phyloP scores from a whole-genome alignment of 345 rosid species.

The Lumnitzera racemosa region DNA sequence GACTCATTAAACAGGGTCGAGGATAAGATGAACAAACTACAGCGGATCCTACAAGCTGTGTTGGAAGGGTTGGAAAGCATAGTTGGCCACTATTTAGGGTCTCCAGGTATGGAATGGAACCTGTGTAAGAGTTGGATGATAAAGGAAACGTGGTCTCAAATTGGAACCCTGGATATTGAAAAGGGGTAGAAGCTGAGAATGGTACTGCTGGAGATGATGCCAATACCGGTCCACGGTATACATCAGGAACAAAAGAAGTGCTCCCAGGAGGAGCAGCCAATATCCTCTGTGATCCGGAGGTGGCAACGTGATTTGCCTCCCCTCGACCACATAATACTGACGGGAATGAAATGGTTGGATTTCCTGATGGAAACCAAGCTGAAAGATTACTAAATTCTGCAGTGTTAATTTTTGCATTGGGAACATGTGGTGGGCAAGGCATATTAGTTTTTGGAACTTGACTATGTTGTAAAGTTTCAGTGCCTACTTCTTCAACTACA shows the following conservation, averaged over 20 bases:
- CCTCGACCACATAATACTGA: slow-evolving; percentile 56
- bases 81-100: slow-evolving; percentile 55
- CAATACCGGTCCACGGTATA: slow-evolving; percentile 57
- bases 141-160: slow-evolving; percentile 57
- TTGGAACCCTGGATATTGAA: slow-evolving; percentile 62
- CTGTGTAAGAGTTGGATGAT: slow-evolving; percentile 47
- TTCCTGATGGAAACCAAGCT: slow-evolving; percentile 61
- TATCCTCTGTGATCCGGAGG: slow-evolving; percentile 55
- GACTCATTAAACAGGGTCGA: slow-evolving; percentile 54
- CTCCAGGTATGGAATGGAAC: slow-evolving; percentile 59
- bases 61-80: slow-evolving; percentile 52
- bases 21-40: slow-evolving; percentile 44
- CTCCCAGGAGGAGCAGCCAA: slow-evolving; percentile 42
- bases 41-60: slow-evolving; percentile 58
- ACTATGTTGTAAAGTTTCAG: slow-evolving; percentile 1
- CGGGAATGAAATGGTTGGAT: slow-evolving; percentile 50
- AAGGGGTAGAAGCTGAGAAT: slow-evolving; percentile 42
- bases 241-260: slow-evolving; percentile 48
- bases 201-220: slow-evolving; percentile 74
- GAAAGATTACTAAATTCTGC: slow-evolving; percentile 48
- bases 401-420: slow-evolving; percentile 40
- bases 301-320: slow-evolving; percentile 54
- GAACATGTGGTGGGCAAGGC: slow-evolving; percentile 40
- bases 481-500: too few relatives aligned
- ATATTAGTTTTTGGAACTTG: slow-evolving; percentile 35